These are phyloP conservation scores for Secale cereale DNA, from an alignment of 176 grass and related monocot species.

Conservation along the genomic window DNA sequence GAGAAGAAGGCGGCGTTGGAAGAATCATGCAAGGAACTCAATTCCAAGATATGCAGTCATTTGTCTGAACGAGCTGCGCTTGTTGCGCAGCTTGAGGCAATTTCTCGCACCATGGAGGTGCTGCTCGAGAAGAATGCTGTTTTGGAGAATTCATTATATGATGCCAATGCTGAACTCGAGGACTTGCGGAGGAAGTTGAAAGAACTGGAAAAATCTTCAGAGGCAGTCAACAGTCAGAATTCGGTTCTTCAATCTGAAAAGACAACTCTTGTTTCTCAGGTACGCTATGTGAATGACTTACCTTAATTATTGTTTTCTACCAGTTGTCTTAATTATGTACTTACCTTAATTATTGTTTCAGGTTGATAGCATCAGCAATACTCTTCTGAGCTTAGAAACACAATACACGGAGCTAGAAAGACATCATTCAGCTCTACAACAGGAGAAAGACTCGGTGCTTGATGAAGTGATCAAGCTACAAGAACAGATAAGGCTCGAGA, in stretches of 20 bases:
- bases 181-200: slow-evolving; percentile 48
- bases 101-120: slow-evolving; percentile 65
- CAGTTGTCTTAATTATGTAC: slow-evolving; percentile 2
- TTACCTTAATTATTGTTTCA: slow-evolving; percentile 43
- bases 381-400: slow-evolving; percentile 54
- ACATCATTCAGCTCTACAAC: slow-evolving; percentile 47
- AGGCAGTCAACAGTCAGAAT: slow-evolving; percentile 45
- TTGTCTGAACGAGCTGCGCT: slow-evolving; percentile 53
- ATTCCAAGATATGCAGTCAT: slow-evolving; percentile 47
- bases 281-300: slow-evolving; percentile 21
- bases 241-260: slow-evolving; percentile 55
- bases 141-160: slow-evolving; percentile 79
- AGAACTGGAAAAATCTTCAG: slow-evolving; percentile 52
- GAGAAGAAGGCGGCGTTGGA: slow-evolving; percentile 48
- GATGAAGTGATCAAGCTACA: slow-evolving; percentile 58
- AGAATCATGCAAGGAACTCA: slow-evolving; percentile 57
- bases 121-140: slow-evolving; percentile 57
- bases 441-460: slow-evolving; percentile 56
- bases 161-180: slow-evolving; percentile 64
- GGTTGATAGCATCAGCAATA: slow-evolving; percentile 57
- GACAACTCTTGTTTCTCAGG: slow-evolving; percentile 61
- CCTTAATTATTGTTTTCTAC: slow-evolving; percentile 19
- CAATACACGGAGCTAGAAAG: slow-evolving; percentile 61
- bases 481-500: slow-evolving; percentile 58
- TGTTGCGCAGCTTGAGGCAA: slow-evolving; percentile 46